Conservation (phyloP, 1,139 yeast species). For the Geotrichum citri-aurantii region DNA sequence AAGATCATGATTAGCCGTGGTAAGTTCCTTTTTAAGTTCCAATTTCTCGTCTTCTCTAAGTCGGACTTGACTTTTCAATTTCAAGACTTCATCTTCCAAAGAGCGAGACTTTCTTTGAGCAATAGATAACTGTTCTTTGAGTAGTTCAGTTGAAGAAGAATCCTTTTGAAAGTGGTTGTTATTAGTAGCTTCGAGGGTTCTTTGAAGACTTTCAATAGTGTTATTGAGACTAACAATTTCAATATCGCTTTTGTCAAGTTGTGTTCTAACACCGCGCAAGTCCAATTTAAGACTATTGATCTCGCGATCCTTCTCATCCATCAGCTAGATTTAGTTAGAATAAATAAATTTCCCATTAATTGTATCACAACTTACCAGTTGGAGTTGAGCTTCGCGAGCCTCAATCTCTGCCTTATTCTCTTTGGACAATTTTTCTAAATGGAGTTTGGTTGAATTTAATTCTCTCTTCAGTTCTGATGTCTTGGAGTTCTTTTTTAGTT, state of each 20-base stretch:
- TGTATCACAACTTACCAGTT: background rate
- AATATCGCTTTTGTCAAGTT: slow-evolving; percentile 11
- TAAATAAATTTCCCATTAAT: background rate
- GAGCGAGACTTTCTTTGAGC: background rate
- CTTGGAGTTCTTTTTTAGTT: slow-evolving; percentile 21
- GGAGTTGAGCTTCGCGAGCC: background rate
- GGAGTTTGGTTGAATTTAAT: slow-evolving; percentile 18
- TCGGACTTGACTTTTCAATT: slow-evolving; percentile 3
- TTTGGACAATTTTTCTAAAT: slow-evolving; percentile 21
- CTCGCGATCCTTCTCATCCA: slow-evolving; percentile 21
- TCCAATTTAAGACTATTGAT: slow-evolving; percentile 11
- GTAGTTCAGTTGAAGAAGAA: background rate
- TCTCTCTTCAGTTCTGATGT: background rate
- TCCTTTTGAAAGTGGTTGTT: background rate
- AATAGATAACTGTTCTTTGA: background rate
- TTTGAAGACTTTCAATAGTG: slow-evolving; percentile 3
- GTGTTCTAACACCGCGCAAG: slow-evolving; percentile 7
- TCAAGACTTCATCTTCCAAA: background rate
- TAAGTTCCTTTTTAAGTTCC: background rate
- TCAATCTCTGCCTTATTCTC: slow-evolving; percentile 17
- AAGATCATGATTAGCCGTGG: background rate
- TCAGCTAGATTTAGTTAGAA: slow-evolving; percentile 22
- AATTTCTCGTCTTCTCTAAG: background rate
- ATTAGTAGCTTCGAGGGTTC: background rate
- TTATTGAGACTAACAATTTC: slow-evolving; percentile 13